Base-by-base conservation (phyloP, 371 early-diverging fungal genomes). In the Rhizopus sp. region DNA sequence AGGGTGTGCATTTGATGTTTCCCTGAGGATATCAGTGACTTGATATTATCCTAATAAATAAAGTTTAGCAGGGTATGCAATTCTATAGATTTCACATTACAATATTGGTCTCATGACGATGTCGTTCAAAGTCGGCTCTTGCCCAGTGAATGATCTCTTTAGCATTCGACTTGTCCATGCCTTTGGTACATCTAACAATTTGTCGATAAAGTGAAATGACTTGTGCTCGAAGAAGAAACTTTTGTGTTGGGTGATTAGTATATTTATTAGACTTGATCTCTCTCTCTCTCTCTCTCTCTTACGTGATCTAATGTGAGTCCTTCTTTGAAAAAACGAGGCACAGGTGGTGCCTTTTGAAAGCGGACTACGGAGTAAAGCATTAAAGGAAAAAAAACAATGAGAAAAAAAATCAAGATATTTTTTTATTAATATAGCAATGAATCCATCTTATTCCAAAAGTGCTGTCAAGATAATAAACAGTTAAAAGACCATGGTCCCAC, bases 121-220 rank as follows among this genome's bases (percentile, higher is more conserved):
- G 81, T 15, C 79, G 82, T 61, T 87, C 87, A 68, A 87, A 85
- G 49, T 87, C 87, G 3, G 79, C 62, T 48, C 85, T 75, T 9
- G 83, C 84, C 78, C 81, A 87, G 12, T 72, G 68, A 15, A 80
- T 69, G 6, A 87, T 59, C 56, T 83, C 83, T 53, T 74, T 59
- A 2, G 81, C 81, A 31, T 82, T 78, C 0, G 53, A 31, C 15
- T 84, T 79, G 44, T 78, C 74, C 56, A 85, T 66, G 38, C 80
- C 77, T 64, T 82, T 83, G 23, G 80, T 75, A 10, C 83, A 76
- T 45, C 87, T 63, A 33, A 81, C 66, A 50, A 87, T 82, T 37
- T 83, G 76, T 16, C 87, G 72, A 55, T 87, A 87, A 44, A 87
- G 69, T 0, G 83, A 82, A 41, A 84, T 62, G 6, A 82, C 87